Percentiles rank a stretch among this genome's conserved stretches.
Evolutionary conservation across 108 stramenopile species (phyloP).

Genomic region (Bacterosira constricta): DNA sequence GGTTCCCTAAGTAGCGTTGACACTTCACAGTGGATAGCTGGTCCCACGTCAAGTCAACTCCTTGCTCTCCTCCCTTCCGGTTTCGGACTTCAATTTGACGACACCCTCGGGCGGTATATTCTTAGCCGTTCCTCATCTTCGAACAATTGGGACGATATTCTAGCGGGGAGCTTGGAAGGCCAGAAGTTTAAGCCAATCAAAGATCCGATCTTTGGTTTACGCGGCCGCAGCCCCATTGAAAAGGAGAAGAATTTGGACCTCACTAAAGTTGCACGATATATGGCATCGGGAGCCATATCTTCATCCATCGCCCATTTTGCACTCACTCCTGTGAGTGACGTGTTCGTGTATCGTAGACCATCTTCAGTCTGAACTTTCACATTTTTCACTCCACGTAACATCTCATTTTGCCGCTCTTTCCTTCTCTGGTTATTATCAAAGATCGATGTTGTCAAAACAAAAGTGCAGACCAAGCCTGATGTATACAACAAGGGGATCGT

Average conservation of each 20-base stretch:
- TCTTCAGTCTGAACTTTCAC: too few species aligned
- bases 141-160: constrained; percentile 24
- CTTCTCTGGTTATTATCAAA: too few species aligned
- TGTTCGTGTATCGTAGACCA: too few species aligned
- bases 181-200: constrained; percentile 45
- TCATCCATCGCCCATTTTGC: constrained; percentile 72
- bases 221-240: constrained; percentile 89
- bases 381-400: too few species aligned
- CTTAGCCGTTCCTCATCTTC: constrained; percentile 31
- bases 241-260: constrained; percentile 67
- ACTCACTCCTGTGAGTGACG: too few species aligned
- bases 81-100: constrained; percentile 70
- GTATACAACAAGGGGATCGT: constrained; percentile 64
- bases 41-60: constrained; percentile 59
- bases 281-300: constrained; percentile 74
- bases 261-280: constrained; percentile 67
- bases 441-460: constrained; percentile 79
- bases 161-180: constrained; percentile 32
- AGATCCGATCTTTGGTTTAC: constrained; percentile 83
- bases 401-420: too few species aligned
- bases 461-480: constrained; percentile 84
- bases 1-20: constrained; percentile 23
- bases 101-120: constrained; percentile 54
- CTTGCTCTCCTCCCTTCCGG: constrained; percentile 78
- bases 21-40: constrained; percentile 22